Evolutionary conservation across 371 early-diverging fungal species (phyloP).

Genomic region (Blakeslea trispora): DNA sequence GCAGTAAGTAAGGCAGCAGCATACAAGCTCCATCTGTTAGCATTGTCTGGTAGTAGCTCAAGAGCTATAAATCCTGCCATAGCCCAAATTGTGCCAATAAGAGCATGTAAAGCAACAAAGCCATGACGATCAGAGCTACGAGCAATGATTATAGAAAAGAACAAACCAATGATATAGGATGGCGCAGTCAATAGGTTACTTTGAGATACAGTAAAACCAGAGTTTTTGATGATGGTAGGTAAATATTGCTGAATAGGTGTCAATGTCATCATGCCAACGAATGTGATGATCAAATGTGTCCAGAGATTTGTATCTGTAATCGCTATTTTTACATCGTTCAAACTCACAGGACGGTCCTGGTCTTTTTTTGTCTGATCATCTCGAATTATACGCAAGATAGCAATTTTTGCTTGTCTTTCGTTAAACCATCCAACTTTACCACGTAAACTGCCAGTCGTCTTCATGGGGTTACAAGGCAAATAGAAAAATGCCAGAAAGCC

Average conservation of each 20-base stretch:
- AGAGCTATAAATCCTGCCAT: constrained; percentile 46
- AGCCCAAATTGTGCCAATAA: constrained; percentile 38
- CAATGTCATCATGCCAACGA: constrained; percentile 42
- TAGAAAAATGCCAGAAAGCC: constrained; percentile 48
- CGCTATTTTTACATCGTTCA: constrained; percentile 34
- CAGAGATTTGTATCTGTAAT: constrained; percentile 49
- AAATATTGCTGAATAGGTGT: constrained; percentile 51
- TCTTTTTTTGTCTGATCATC: constrained; percentile 54
- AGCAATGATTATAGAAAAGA: constrained; percentile 50
- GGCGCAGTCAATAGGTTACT: constrained; percentile 60
- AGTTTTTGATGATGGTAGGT: constrained; percentile 52
- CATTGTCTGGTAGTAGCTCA: constrained; percentile 37
- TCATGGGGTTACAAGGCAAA: constrained; percentile 45
- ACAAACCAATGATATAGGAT: constrained; percentile 40
- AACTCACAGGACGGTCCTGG: constrained; percentile 29
- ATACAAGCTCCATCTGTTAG: constrained; percentile 44
- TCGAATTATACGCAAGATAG: constrained; percentile 55
- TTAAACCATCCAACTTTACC: constrained; percentile 42
- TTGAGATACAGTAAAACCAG: constrained; percentile 50
- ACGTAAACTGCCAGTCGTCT: constrained; percentile 41
- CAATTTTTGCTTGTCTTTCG: constrained; percentile 46
- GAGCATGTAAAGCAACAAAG: constrained; percentile 50
- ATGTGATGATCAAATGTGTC: constrained; percentile 43
- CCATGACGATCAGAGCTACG: constrained; percentile 44
- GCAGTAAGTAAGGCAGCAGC: constrained; percentile 17